Base-by-base conservation (phyloP, 108 stramenopile species). In the Cyclotella kingstonii region DNA sequence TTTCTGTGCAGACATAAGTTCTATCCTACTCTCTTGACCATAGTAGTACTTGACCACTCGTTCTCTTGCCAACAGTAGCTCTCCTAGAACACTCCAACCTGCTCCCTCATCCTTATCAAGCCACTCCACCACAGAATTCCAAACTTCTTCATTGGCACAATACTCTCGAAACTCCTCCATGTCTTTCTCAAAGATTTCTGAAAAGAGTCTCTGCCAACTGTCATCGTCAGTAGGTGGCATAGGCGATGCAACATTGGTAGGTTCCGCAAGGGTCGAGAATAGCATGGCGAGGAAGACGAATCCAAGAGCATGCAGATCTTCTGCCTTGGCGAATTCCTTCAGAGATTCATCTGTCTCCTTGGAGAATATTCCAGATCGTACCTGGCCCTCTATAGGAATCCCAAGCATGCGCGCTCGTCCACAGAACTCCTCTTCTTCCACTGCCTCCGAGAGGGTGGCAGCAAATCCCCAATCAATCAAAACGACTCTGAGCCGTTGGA, bases 161-260 rank as follows among this genome's bases (percentile, higher is more conserved):
- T 91, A 91, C 26, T 91, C 90, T 30, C 87, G 82, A 58, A 91
- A 86, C 18, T 80, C 78, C 10, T 67, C 68, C 54, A 91, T 80
- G 50, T 91, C 87, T 55, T 86, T 86, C 0, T 81, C 79, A 73
- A 91, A 91, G 25, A 91, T 87, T 36, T 91, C 90, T 14, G 66
- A 62, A 46, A 88, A 74, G 12, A 88, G 56, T 57, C 86, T 70
- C 72, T 88, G 90, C 49, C 84, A 63, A 3, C 80, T 86, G 78
- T 91, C 90, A 71, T 91, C 90, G 45, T 91, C 87, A 3, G 87
- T 87, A 2, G 80, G 54, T 3, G 90, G 90, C 70, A 91, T 76
- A 4, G 72, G 81, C 22, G 76, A 64, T 3, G 74, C 46, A 19
- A 70, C 53, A 9, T 54, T 70, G 10, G 83, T 77, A 23, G 81